Evolutionary conservation across 495 filamentous ascomycete species (phyloP), one percentile per base, ranked within the genome.

Genomic region (Echria macrotheca): DNA sequence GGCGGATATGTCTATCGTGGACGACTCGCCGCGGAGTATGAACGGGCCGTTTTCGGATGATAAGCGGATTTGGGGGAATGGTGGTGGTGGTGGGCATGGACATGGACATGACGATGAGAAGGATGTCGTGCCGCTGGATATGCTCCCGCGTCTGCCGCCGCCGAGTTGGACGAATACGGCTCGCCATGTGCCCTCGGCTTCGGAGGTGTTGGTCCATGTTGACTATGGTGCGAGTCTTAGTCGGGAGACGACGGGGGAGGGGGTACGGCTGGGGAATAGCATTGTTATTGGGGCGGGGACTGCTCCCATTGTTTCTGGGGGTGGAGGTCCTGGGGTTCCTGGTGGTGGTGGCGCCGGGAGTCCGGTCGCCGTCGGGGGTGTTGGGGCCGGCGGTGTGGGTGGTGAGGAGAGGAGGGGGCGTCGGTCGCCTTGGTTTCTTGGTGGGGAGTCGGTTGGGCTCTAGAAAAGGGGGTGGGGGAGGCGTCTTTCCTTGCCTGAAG

Each of bases 191-290:
- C 26, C 42, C n/a, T 40, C 49, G 26, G 31, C 50, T n/a, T 43
- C 57, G 12, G 54, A 59, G 50, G 57, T 59, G 28, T 39, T 31
- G 14, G 54, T 59, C 19, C 43, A 54, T 35, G 50, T 59, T 8
- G 50, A 59, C 23, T 59, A 59, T 39, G 55, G 55, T 1, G 42
- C 52, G 3, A 58, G 52, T 21, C 36, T 58, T 28, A 58, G 47
- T 19, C 42, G 44, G 12, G 52, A 50, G 18, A 22, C 22, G n/a
- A 41, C 29, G 2, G 40, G 29, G 3, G 52, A 45, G 36, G 47
- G 52, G 10, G 44, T 52, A 21, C 42, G 31, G 25, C 8, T 58
- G 36, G 55, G 55, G 7, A 58, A 58, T 25, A 58, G 47, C 12
- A 48, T 58, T 12, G 47, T 55, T 11, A 58, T 58, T 49, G 50